phyloP scores from a whole-genome alignment of 768 basidiomycete genomes.

The Agrocybe praecox region DNA sequence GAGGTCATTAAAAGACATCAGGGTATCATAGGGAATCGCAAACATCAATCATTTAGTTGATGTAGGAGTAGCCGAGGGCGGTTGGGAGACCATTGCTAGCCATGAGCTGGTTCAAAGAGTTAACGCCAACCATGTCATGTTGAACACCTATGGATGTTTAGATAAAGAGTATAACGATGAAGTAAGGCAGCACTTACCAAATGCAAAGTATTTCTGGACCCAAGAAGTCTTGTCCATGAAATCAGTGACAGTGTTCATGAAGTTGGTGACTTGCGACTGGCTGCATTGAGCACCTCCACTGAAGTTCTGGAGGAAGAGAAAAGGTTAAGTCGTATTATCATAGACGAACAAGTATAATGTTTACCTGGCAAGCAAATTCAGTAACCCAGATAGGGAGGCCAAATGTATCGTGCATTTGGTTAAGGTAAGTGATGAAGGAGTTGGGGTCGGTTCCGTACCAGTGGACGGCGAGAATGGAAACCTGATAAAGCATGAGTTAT shows the following conservation, averaged over 20 bases:
- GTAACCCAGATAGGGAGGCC: conserved; percentile 55
- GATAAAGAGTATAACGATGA: not conserved
- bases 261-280: conserved; percentile 42
- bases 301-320: conserved; percentile 48
- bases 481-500: conserved; percentile 31
- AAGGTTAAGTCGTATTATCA: not conserved
- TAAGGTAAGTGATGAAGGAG: conserved; percentile 55
- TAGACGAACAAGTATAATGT: not conserved
- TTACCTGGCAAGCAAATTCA: conserved; percentile 72
- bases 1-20: conserved; percentile 20
- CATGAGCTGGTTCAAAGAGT: conserved; percentile 56
- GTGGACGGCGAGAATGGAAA: conserved; percentile 64
- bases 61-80: conserved; percentile 51
- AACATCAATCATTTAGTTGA: conserved; percentile 30
- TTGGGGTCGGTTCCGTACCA: conserved; percentile 59
- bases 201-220: conserved; percentile 51
- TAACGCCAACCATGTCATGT: conserved; percentile 58
- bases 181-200: conserved; percentile 48
- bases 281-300: conserved; percentile 43
- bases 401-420: conserved; percentile 46
- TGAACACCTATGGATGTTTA: conserved; percentile 47
- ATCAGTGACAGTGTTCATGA: conserved; percentile 44
- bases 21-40: conserved; percentile 24
- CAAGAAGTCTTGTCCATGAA: conserved; percentile 49
- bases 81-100: conserved; percentile 46